phyloP scores from a whole-genome alignment of 148 eudicot genomes.

The Cornus controversa region DNA sequence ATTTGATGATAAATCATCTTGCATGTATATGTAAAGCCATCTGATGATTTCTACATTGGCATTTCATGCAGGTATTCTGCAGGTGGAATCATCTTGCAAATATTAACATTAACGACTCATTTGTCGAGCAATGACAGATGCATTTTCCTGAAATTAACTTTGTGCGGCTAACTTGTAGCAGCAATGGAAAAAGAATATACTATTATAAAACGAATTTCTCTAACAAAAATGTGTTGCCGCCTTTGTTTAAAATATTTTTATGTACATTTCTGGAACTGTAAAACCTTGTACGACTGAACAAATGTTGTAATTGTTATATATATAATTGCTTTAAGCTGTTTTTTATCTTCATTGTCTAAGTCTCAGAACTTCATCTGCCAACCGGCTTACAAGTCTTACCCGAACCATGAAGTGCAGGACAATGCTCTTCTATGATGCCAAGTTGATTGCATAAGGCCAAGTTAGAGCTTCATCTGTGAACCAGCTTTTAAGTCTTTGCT shows the following conservation, averaged over 20 bases:
- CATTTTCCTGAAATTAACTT: neutral
- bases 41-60: neutral
- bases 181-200: neutral
- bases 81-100: neutral
- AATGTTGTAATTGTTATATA: neutral
- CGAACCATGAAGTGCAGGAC: constrained; percentile 10
- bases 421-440: constrained; percentile 7
- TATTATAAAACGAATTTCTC: no score
- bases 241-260: neutral
- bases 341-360: neutral
- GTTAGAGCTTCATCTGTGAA: no score
- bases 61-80: neutral
- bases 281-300: neutral
- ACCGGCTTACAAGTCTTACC: neutral
- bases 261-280: neutral
- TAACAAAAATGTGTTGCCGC: neutral
- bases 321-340: constrained; percentile 1
- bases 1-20: no score
- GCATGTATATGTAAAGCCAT: neutral
- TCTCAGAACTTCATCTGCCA: neutral
- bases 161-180: neutral
- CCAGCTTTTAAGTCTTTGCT: no score
- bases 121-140: neutral
- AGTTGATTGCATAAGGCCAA: neutral
- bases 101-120: neutral